Conservation (phyloP, 176 grass and related monocot species). For the Triticum aestivum region DNA sequence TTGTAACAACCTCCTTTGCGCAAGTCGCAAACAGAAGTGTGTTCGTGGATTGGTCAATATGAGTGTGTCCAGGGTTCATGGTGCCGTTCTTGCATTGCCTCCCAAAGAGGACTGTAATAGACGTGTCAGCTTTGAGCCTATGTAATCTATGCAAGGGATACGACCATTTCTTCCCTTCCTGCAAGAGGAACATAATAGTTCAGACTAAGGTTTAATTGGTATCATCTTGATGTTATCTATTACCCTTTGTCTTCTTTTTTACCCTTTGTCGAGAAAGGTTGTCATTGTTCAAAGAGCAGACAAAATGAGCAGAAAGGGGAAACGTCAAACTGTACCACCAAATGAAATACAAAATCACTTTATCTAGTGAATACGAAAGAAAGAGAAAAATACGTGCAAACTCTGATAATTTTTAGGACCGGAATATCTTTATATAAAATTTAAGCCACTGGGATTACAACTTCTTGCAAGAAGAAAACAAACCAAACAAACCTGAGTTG, state of each 20-base stretch:
- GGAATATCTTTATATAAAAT: neutral
- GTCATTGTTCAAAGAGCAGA: neutral
- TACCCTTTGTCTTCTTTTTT: too few relatives aligned
- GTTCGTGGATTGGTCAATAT: constrained; percentile 88
- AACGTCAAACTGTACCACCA: neutral
- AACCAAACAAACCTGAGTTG: constrained; percentile 68
- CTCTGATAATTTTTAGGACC: neutral
- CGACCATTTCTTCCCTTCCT: constrained; percentile 93
- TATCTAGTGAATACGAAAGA: neutral
- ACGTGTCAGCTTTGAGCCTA: constrained; percentile 60
- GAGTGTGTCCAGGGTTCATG: constrained; percentile 80
- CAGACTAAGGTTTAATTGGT: constrained; percentile 10
- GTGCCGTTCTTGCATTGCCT: constrained; percentile 85
- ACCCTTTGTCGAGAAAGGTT: too few relatives aligned
- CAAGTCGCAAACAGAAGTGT: constrained; percentile 89
- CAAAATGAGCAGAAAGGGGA: neutral
- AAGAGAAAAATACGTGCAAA: constrained; percentile 16
- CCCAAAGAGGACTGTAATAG: constrained; percentile 83
- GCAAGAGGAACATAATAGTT: constrained; percentile 24
- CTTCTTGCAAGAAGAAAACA: constrained; percentile 12
- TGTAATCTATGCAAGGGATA: constrained; percentile 77
- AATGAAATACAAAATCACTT: constrained; percentile 11
- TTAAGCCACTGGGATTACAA: neutral
- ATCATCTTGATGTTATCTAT: neutral
- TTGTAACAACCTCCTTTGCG: constrained; percentile 83